Evolutionary conservation across 1,139 yeast species (phyloP), one percentile per base, ranked within the genome.

Genomic region (Meyerozyma elateridarum): DNA sequence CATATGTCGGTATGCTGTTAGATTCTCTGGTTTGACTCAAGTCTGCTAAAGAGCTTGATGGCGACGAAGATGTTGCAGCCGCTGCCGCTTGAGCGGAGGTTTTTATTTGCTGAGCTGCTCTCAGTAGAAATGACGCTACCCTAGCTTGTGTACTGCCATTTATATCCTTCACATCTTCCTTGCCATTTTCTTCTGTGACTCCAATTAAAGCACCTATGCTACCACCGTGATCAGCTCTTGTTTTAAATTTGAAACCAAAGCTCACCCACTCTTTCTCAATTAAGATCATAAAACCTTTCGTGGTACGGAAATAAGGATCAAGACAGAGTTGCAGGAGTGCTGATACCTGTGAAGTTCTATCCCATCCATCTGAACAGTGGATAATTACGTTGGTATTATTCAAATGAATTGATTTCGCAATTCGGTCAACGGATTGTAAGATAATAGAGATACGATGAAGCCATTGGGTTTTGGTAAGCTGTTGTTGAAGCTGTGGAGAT

Each of bases 341-440:
- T 7, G 89, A 74, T 1, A 89, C 75, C 51, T 91, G 97, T 0
- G 96, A 77, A 0, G 98, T 93, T 37, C 98, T 67, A 53, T 91
- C 98, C 98, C 98, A 91, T 1, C 98, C 98, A 60, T 91, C 98
- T 0, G 96, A 88, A 52, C 98, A 91, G 58, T 91, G 98, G 8
- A 93, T 73, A 6, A 91, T 54, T 5, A 91, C 75, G 54, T 89
- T 93, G 9, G 94, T 83, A 39, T 81, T 79, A 51, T 87, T 85
- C 46, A 81, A 74, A 40, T 85, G 87, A 15, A 91, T 73, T 16
- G 91, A 83, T 46, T 85, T 82, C 22, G 83, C 76, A 31, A 91
- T 73, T 29, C 85, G 68, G 36, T 85, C 89, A 1, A 91, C 83
- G 0, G 95, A 83, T 28, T 79, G 80, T 33, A 91, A 54, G 20